Conservation (phyloP, 2,329 filamentous ascomycete genomes). For the Curvularia hawaiiensis region DNA sequence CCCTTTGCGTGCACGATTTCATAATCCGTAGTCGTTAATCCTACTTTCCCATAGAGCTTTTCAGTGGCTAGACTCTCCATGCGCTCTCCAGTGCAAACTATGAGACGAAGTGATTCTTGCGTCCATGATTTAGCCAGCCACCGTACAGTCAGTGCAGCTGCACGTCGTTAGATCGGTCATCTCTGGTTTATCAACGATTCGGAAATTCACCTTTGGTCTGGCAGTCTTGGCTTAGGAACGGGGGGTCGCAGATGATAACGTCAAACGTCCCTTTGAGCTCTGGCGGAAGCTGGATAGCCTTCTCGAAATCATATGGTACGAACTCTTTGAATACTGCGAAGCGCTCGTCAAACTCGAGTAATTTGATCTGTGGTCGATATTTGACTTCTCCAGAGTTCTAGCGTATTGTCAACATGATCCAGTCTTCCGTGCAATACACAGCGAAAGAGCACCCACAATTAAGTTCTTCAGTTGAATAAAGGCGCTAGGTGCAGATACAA, state of each 20-base stretch:
- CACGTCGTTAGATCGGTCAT: slow-evolving; percentile 14
- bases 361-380: slow-evolving; percentile 60
- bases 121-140: slow-evolving; percentile 67
- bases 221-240: slow-evolving; percentile 79
- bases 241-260: slow-evolving; percentile 76
- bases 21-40: slow-evolving; percentile 69
- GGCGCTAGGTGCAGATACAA: slow-evolving; percentile 76
- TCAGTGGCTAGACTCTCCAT: slow-evolving; percentile 66
- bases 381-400: slow-evolving; percentile 40
- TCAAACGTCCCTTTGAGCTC: slow-evolving; percentile 69
- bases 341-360: slow-evolving; percentile 76
- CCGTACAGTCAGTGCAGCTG: slow-evolving; percentile 74
- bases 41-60: slow-evolving; percentile 70
- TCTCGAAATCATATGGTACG: slow-evolving; percentile 73
- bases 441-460: slow-evolving; percentile 54
- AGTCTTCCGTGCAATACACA: no score
- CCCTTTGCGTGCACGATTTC: slow-evolving; percentile 72
- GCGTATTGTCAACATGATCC: neutral
- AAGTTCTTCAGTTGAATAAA: slow-evolving; percentile 79
- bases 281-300: slow-evolving; percentile 68
- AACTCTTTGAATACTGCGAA: slow-evolving; percentile 78
- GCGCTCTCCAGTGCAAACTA: slow-evolving; percentile 78
- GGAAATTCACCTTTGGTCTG: slow-evolving; percentile 69
- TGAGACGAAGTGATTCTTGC: slow-evolving; percentile 51
- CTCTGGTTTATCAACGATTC: neutral